phyloP scores from a whole-genome alignment of 192 early-diverging fungal species.

The Radiomyces spectabilis region DNA sequence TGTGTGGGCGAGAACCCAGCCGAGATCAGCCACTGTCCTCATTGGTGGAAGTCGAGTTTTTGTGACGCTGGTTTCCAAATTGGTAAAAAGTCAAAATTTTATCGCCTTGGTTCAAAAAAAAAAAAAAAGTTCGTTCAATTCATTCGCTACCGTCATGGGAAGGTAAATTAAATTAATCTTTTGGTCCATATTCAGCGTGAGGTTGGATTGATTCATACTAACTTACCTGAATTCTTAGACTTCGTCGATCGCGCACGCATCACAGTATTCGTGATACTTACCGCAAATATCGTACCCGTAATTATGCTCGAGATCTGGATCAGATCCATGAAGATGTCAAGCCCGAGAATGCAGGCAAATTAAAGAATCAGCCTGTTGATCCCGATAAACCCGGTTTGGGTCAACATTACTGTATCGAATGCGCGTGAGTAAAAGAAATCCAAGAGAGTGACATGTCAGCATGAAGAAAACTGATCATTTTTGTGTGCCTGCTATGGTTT shows the following conservation, averaged over 20 bases:
- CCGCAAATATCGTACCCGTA: slow-evolving; percentile 74
- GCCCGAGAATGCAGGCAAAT: slow-evolving; percentile 56
- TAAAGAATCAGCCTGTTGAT: slow-evolving; percentile 58
- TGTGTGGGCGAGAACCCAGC: not conserved
- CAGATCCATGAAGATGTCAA: slow-evolving; percentile 88
- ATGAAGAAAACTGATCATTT: not conserved
- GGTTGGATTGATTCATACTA: not conserved
- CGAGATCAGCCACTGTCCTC: not conserved
- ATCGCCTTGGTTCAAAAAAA: too few relatives aligned
- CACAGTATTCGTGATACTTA: slow-evolving; percentile 70
- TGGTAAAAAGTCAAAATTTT: not conserved
- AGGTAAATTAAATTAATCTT: slow-evolving; percentile 9
- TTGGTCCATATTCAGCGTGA: not conserved
- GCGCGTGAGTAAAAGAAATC: slow-evolving; percentile 40
- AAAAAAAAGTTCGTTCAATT: not conserved
- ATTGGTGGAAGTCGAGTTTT: not conserved
- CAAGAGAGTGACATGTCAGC: not conserved
- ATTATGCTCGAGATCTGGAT: slow-evolving; percentile 89
- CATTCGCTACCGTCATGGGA: slow-evolving; percentile 13
- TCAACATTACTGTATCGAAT: slow-evolving; percentile 85
- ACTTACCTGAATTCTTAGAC: slow-evolving; percentile 14
- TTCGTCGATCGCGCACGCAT: slow-evolving; percentile 45
- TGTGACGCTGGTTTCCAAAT: not conserved
- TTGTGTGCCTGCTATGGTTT: too few relatives aligned
- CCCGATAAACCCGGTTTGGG: slow-evolving; percentile 87